phyloP scores from a whole-genome alignment of 2,329 filamentous ascomycete species.

The Fusarium sp. region DNA sequence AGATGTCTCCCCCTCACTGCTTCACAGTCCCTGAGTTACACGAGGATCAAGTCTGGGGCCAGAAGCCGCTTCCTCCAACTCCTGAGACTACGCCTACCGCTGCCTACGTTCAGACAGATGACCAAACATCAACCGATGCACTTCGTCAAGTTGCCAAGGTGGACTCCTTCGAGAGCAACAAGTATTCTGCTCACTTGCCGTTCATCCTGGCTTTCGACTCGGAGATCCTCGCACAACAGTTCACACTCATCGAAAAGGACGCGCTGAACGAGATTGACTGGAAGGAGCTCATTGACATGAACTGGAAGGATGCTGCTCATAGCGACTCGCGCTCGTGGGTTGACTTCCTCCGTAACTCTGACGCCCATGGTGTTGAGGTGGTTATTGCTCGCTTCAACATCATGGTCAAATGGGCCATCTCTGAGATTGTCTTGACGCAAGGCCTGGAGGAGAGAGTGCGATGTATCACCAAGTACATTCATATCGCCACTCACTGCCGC shows the following conservation, averaged over 20 bases:
- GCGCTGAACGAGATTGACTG: constrained; percentile 88
- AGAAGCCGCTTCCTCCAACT: constrained; percentile 52
- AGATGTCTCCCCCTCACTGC: constrained; percentile 43
- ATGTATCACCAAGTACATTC: constrained; percentile 84
- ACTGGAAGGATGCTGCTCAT: constrained; percentile 78
- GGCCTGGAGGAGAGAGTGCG: constrained; percentile 77
- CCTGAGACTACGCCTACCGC: constrained; percentile 62
- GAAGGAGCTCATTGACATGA: constrained; percentile 87
- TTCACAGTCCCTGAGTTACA: constrained; percentile 43
- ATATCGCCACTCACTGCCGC: constrained; percentile 81
- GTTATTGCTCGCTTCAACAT: constrained; percentile 89
- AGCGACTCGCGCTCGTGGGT: constrained; percentile 82
- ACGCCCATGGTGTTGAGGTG: constrained; percentile 81
- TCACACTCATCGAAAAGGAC: constrained; percentile 88
- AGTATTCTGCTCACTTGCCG: constrained; percentile 73
- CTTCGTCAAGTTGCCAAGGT: constrained; percentile 51
- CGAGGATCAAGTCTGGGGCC: constrained; percentile 41
- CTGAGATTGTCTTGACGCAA: constrained; percentile 80
- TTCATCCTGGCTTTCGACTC: constrained; percentile 87
- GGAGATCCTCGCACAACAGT: constrained; percentile 81
- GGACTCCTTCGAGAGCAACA: constrained; percentile 49
- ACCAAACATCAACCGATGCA: constrained; percentile 51
- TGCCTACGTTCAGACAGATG: constrained; percentile 49
- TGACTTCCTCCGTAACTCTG: constrained; percentile 78
- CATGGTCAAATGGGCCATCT: constrained; percentile 88